These are phyloP conservation scores for Zoysia pacifica DNA, from an alignment of 176 grass and related monocot genomes.

Conservation along the genomic window DNA sequence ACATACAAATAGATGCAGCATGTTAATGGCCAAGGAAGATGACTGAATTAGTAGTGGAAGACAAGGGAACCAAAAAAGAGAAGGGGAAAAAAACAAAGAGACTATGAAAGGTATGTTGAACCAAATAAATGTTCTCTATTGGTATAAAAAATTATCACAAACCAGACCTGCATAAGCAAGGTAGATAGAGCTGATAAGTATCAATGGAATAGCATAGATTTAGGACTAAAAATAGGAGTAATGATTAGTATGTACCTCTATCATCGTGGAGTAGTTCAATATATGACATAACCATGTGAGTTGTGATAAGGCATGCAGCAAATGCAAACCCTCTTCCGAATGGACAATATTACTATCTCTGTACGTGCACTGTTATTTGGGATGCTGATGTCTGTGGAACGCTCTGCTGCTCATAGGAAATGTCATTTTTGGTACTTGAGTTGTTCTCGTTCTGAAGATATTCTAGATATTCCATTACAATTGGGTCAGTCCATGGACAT, in stretches of 20 bases:
- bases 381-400: constrained; percentile 34
- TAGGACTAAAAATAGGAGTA: not conserved
- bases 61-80: not conserved
- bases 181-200: not conserved
- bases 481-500: constrained; percentile 89
- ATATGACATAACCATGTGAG: not conserved
- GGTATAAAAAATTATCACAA: not conserved
- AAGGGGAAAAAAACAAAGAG: not conserved
- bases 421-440: constrained; percentile 28
- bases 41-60: not conserved
- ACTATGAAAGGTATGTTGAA: too few species aligned
- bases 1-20: not conserved
- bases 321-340: not conserved
- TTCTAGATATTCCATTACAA: constrained; percentile 93
- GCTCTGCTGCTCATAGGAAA: constrained; percentile 37
- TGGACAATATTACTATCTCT: constrained; percentile 30
- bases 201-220: not conserved
- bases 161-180: constrained; percentile 21
- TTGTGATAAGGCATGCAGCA: not conserved
- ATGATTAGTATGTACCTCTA: constrained; percentile 12
- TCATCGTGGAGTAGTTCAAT: not conserved
- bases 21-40: not conserved
- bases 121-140: not conserved
- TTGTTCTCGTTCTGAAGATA: constrained; percentile 58
- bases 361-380: constrained; percentile 47